Conservation (phyloP, 352 stramenopile genomes). For the Blastocystis sp. region DNA sequence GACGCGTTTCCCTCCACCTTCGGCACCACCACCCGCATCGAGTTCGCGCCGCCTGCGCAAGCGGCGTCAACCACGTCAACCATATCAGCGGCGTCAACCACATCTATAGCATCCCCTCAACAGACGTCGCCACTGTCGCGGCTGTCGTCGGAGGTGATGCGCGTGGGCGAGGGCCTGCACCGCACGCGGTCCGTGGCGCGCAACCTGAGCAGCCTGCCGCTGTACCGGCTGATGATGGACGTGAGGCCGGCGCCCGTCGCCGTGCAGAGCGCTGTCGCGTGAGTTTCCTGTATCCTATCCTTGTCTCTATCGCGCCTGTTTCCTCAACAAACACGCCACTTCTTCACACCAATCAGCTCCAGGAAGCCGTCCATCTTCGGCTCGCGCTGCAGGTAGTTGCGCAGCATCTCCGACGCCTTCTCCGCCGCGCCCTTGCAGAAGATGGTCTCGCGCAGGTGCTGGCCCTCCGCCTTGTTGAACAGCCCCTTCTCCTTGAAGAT, state of each 20-base stretch:
- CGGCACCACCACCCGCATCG: slow-evolving; percentile 16
- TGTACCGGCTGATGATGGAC: slow-evolving; percentile 41
- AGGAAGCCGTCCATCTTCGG: slow-evolving; percentile 80
- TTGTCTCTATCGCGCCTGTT: slow-evolving; percentile 5
- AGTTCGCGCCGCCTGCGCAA: no score
- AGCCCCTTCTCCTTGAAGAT: slow-evolving; percentile 67
- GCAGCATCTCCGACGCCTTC: slow-evolving; percentile 78
- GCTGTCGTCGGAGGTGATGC: no score
- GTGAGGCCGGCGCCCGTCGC: background rate
- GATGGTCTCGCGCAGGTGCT: slow-evolving; percentile 75
- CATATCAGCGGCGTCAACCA: no score
- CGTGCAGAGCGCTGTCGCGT: no score
- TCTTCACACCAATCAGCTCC: slow-evolving; percentile 77
- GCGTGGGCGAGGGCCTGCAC: background rate
- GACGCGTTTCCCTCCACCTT: slow-evolving; percentile 38
- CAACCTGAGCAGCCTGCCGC: slow-evolving; percentile 31
- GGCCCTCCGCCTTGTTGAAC: slow-evolving; percentile 46
- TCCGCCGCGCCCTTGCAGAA: slow-evolving; percentile 77
- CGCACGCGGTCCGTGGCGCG: background rate
- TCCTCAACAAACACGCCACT: no score
- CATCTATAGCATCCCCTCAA: no score
- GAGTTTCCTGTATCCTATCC: background rate
- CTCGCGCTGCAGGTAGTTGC: slow-evolving; percentile 78
- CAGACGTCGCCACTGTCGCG: no score
- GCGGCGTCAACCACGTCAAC: no score